Conservation (phyloP, 2,329 filamentous ascomycete species). For the Septoria petroselini region DNA sequence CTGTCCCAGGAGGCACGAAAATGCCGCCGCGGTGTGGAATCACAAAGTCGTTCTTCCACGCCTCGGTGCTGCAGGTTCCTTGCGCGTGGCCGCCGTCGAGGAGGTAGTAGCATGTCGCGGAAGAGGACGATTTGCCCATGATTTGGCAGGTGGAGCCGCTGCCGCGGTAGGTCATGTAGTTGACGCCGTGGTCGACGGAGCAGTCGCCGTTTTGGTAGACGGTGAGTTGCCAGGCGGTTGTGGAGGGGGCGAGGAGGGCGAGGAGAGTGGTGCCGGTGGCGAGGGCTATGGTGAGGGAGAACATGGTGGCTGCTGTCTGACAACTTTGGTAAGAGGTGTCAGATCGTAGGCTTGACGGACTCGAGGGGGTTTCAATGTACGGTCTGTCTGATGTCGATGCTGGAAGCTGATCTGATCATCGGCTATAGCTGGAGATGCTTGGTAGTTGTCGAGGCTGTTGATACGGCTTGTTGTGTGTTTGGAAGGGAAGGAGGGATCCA, state of each 20-base stretch:
- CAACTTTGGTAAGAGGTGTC: too few relatives aligned
- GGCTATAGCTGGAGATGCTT: too few relatives aligned
- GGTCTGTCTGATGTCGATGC: too few relatives aligned
- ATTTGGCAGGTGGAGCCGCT: background rate
- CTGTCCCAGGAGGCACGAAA: background rate
- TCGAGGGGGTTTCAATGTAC: too few relatives aligned
- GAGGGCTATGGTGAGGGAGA: background rate
- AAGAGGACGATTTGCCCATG: background rate
- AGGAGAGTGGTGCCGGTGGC: background rate
- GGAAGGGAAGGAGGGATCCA: too few relatives aligned
- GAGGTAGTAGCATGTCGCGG: background rate
- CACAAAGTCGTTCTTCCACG: constrained; percentile 4
- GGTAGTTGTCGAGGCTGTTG: too few relatives aligned
- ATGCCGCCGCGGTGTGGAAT: background rate
- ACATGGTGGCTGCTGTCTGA: background rate
- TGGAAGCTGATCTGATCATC: too few relatives aligned
- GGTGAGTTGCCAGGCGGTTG: constrained; percentile 1
- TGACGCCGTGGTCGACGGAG: background rate
- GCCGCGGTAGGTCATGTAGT: constrained; percentile 7
- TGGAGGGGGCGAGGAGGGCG: background rate
- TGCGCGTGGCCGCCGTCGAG: background rate
- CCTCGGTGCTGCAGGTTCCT: background rate
- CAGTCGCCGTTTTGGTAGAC: constrained; percentile 10
- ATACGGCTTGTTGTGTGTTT: too few relatives aligned
- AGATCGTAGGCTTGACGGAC: too few relatives aligned